Base-by-base conservation (phyloP, 805 yeast genomes). In the Pichia phayaonensis region DNA sequence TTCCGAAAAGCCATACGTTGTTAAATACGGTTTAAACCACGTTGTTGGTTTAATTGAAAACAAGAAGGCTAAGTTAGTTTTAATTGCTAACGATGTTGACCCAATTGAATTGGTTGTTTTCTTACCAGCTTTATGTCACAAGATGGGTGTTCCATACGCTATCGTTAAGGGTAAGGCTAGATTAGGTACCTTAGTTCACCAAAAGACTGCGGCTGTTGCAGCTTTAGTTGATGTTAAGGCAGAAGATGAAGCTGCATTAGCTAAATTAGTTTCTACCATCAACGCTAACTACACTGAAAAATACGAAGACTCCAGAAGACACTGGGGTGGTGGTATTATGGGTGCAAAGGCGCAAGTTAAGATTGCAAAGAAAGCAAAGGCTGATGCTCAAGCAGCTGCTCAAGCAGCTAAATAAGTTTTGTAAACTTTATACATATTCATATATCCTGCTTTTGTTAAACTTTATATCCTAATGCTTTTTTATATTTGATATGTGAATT, bases 271-370 rank as follows among this genome's bases (percentile, higher is more conserved):
- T 63, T 85, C 97, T 53, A 85, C 98, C 68, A 81, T 92, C 74
- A 83, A 89, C 77, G 84, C 95, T 63, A 90, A 89, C 94, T 92
- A 85, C 77, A 73, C 75, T 66, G 96, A 87, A 72, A 88, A 89
- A 77, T 88, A 84, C 86, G 97, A 92, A 70, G 97, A 94, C 66
- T 70, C 80, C 72, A 92, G 95, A 83, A 90, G 88, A 79, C 96
- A 89, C 85, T 92, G 99, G 99, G 98, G 98, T 82, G 99, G 99
- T 82, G 99, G 99, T 82, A 71, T 89, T 75, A 79, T 94, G 82
- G 97, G 98, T 75, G 77, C 86, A 66, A 94, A 92, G 81, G 89
- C 97, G 69, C 81, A 80, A 68, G 94, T 83, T 70, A 88, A 85
- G 80, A 71, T 73, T 59, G 90, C 81, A 65, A 88, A 86, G 84